A percentile compares a stretch with the other conserved stretches of the same genome.
Conservation (phyloP, 768 basidiomycete genomes). For the Tylopilus sp. region DNA sequence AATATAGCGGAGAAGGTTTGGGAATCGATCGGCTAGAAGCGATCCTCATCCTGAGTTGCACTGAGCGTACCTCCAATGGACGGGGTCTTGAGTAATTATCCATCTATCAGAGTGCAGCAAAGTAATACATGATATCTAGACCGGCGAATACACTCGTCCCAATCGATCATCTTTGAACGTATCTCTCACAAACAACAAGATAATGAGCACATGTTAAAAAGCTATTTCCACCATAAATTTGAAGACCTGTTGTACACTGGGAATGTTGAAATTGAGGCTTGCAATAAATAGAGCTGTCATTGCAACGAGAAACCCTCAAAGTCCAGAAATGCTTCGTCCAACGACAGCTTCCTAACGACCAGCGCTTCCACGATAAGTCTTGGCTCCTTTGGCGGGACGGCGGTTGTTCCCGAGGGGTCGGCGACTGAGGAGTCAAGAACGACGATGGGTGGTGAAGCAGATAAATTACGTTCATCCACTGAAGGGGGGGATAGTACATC, state of each 20-base stretch:
- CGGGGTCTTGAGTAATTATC: too few relatives aligned
- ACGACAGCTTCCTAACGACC: conserved; percentile 71
- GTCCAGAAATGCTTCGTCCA: conserved; percentile 75
- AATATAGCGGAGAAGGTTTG: conserved; percentile 30
- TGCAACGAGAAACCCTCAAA: conserved; percentile 55
- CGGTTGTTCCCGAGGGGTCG: background rate
- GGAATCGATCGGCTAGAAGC: conserved; percentile 17
- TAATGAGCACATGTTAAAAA: background rate
- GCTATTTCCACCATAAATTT: background rate
- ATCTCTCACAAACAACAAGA: background rate
- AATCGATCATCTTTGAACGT: too few relatives aligned
- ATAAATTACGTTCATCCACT: conserved; percentile 8
- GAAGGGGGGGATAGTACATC: background rate
- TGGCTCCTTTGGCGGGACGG: conserved; percentile 30
- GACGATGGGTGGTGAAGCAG: conserved; percentile 31
- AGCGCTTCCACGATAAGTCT: conserved; percentile 80
- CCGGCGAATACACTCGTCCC: too few relatives aligned
- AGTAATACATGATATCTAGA: too few relatives aligned
- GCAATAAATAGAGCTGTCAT: background rate
- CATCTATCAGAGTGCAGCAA: too few relatives aligned
- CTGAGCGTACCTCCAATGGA: too few relatives aligned
- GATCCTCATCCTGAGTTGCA: too few relatives aligned
- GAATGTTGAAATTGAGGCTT: too few relatives aligned
- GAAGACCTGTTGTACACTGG: background rate
- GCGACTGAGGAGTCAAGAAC: conserved; percentile 17